A percentile compares a stretch with the other conserved stretches of the same genome.
These are phyloP conservation scores for Curvularia sp. DNA, from an alignment of 2,329 filamentous ascomycete genomes.

Conservation along the genomic window DNA sequence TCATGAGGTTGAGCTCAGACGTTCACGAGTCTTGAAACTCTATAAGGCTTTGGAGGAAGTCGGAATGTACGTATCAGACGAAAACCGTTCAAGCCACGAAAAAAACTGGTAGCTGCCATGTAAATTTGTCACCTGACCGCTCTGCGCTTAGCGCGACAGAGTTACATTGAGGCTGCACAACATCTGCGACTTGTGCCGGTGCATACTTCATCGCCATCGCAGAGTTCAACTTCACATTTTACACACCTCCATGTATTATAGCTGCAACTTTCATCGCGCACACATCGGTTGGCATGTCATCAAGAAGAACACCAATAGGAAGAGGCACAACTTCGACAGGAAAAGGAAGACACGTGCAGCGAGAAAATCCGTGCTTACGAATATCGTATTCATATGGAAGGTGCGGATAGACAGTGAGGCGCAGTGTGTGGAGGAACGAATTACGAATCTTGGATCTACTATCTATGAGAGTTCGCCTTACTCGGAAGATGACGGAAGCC, in stretches of 20 bases:
- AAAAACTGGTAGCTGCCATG: background rate
- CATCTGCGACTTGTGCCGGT: background rate
- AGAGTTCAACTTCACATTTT: background rate
- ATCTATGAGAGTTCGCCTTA: constrained; percentile 8
- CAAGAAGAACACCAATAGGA: background rate
- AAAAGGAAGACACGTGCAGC: background rate
- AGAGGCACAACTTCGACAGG: background rate
- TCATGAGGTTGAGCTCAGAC: background rate
- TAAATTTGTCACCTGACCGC: background rate
- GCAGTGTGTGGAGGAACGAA: background rate
- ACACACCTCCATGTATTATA: background rate
- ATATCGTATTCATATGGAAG: background rate
- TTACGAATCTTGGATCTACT: constrained; percentile 7
- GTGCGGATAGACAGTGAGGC: constrained; percentile 2
- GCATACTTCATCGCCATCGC: background rate
- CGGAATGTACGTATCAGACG: background rate
- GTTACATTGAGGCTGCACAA: background rate
- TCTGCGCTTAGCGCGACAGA: background rate
- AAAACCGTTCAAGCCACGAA: background rate
- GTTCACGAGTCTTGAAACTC: background rate
- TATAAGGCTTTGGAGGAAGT: background rate
- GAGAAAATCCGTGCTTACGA: background rate
- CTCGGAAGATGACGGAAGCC: constrained; percentile 36
- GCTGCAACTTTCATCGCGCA: background rate
- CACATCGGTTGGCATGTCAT: background rate